These are phyloP conservation scores for Penicillium griseofulvum DNA, from an alignment of 2,329 filamentous ascomycete species.

Conservation along the genomic window DNA sequence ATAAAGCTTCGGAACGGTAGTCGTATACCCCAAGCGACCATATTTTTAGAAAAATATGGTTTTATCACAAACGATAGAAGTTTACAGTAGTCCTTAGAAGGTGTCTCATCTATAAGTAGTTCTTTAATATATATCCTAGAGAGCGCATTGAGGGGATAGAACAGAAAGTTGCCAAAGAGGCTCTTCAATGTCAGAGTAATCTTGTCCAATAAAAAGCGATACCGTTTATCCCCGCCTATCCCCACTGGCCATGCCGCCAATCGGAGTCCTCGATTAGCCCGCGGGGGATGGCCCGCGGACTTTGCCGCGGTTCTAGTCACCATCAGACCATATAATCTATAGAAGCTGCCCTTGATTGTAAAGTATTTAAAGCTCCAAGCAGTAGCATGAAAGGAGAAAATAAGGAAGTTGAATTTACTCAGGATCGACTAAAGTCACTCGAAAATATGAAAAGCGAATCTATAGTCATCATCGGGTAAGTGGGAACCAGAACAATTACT, in stretches of 20 bases:
- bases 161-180: background rate
- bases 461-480: constrained; percentile 3
- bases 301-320: constrained; percentile 1
- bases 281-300: background rate
- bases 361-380: background rate
- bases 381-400: background rate
- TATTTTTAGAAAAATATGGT: background rate
- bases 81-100: no score
- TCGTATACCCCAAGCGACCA: background rate
- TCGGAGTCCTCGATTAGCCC: background rate
- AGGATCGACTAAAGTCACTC: background rate
- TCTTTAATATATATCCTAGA: background rate
- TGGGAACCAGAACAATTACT: background rate
- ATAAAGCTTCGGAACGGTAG: background rate
- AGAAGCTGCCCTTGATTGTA: background rate
- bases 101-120: no score
- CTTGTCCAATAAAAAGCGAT: background rate
- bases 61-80: background rate
- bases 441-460: constrained; percentile 3
- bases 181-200: background rate
- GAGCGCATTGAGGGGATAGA: background rate
- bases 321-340: background rate
- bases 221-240: background rate
- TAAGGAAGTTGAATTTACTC: background rate
- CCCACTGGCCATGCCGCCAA: background rate